Conservation (phyloP, 768 basidiomycete species). For the Kwoniella dendrophila region DNA sequence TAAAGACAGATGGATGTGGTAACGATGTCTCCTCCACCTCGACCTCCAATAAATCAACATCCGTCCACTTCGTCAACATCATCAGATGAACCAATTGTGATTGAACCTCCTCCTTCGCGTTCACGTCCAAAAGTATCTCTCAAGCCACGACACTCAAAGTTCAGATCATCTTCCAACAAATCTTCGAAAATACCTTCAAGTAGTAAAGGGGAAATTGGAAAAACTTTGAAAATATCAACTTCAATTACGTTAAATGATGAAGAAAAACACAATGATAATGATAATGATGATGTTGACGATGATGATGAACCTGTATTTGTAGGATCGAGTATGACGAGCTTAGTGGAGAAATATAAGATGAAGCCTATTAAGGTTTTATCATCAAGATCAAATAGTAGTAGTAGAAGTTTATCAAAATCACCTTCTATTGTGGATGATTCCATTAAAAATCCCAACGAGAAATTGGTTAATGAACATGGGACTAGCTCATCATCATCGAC, state of each 20-base stretch:
- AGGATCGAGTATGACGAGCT: constrained; percentile 4
- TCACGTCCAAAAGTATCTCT: not conserved
- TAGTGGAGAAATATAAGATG: constrained; percentile 25
- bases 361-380: not conserved
- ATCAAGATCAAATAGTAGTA: constrained; percentile 1
- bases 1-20: not conserved
- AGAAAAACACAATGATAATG: not conserved
- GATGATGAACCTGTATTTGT: constrained; percentile 37
- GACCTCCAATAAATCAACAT: not conserved
- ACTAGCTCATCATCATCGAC: not conserved
- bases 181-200: too few species aligned
- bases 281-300: constrained; percentile 12
- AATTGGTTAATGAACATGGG: not conserved
- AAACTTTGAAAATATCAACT: not conserved
- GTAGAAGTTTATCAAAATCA: not conserved
- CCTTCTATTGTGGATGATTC: constrained; percentile 2
- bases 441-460: not conserved
- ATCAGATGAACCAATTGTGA: constrained; percentile 17
- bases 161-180: too few species aligned
- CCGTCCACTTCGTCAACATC: constrained; percentile 11
- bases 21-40: not conserved
- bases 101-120: not conserved
- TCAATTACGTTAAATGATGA: too few species aligned
- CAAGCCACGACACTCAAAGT: not conserved
- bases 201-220: not conserved